A percentile compares a stretch with the other conserved stretches of the same genome.
These are phyloP conservation scores for Udeniomyces megalosporus DNA, from an alignment of 768 basidiomycete genomes.

Conservation along the genomic window DNA sequence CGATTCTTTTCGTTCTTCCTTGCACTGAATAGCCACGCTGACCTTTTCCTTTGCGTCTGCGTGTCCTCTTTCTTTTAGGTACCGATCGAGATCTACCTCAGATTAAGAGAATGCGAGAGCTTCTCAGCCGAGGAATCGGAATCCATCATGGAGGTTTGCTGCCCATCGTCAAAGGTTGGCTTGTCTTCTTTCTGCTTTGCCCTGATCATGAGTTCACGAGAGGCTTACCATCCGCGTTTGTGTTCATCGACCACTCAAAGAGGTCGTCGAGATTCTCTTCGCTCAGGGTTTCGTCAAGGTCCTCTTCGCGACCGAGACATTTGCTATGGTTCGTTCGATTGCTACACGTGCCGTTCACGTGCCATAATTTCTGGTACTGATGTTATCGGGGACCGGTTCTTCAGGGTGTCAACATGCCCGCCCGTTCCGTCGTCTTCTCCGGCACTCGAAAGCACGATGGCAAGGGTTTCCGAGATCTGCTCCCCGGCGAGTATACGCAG, in stretches of 20 bases:
- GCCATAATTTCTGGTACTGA: neutral
- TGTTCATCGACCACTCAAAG: neutral
- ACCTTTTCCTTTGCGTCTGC: constrained; percentile 4
- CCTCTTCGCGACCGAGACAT: constrained; percentile 95
- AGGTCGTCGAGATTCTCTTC: constrained; percentile 94
- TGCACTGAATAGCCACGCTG: neutral
- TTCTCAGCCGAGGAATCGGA: constrained; percentile 83
- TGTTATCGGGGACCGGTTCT: neutral
- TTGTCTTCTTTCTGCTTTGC: neutral
- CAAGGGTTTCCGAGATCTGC: constrained; percentile 68
- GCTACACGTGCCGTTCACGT: too few relatives aligned
- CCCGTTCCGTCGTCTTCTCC: constrained; percentile 91
- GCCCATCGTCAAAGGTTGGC: constrained; percentile 82
- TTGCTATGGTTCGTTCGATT: constrained; percentile 64
- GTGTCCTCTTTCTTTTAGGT: constrained; percentile 38
- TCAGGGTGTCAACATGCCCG: constrained; percentile 98
- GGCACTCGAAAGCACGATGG: constrained; percentile 92
- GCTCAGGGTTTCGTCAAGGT: constrained; percentile 89
- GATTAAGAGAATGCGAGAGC: constrained; percentile 71
- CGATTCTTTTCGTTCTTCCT: neutral
- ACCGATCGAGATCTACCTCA: constrained; percentile 87
- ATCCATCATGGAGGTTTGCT: constrained; percentile 94
- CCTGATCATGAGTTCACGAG: constrained; percentile 11
- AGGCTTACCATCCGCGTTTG: neutral
- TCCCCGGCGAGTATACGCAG: constrained; percentile 69